Conservation (phyloP, 768 basidiomycete genomes). For the Suillus discolor region DNA sequence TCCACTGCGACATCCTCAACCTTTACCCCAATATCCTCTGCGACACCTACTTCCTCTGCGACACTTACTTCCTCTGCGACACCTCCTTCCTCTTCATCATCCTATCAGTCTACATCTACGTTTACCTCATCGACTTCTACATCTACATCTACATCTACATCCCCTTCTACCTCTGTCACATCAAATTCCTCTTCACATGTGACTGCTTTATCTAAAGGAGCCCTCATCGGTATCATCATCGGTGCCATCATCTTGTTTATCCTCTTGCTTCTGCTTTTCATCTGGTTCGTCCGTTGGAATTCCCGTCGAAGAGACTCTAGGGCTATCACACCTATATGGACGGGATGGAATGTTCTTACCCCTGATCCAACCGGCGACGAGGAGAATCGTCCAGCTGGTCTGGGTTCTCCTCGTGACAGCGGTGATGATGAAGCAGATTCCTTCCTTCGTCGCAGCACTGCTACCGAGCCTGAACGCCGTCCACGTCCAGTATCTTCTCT, state of each 20-base stretch:
- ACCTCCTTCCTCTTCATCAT: constrained; percentile 21
- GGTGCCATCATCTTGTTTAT: constrained; percentile 60
- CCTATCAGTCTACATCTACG: constrained; percentile 27
- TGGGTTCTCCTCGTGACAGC: constrained; percentile 68
- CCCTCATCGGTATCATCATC: constrained; percentile 39
- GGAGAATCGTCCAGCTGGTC: constrained; percentile 49
- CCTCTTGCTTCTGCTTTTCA: constrained; percentile 51
- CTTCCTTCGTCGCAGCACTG: constrained; percentile 50
- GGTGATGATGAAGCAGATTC: constrained; percentile 74
- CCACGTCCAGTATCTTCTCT: constrained; percentile 27
- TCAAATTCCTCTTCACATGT: constrained; percentile 27
- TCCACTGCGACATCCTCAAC: constrained; percentile 29
- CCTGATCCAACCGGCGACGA: constrained; percentile 25
- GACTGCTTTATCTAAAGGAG: constrained; percentile 32
- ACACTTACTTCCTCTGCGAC: constrained; percentile 23
- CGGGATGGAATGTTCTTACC: constrained; percentile 48
- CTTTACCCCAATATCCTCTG: constrained; percentile 24
- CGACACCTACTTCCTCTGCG: constrained; percentile 33
- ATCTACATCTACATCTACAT: constrained; percentile 25
- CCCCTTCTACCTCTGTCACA: constrained; percentile 25
- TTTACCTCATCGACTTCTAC: constrained; percentile 31
- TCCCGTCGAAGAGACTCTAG: constrained; percentile 19
- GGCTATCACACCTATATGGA: constrained; percentile 37
- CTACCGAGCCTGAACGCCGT: constrained; percentile 19
- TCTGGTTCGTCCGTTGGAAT: constrained; percentile 36